Base-by-base conservation (phyloP, 225 moss, liverwort and hornwort genomes). In the Thuidium tamariscinum region DNA sequence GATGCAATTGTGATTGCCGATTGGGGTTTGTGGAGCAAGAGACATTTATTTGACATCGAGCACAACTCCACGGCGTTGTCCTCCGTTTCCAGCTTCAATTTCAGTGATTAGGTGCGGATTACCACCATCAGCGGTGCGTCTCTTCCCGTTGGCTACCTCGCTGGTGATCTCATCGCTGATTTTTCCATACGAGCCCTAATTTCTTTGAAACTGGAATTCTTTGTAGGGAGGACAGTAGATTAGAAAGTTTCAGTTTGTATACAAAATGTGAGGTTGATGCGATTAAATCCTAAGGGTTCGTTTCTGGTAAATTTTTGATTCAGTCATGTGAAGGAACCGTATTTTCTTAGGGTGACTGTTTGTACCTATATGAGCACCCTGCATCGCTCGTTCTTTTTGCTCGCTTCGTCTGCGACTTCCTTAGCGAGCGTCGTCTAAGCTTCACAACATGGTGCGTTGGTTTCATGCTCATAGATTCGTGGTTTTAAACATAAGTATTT, bases 81-180 rank as follows among this genome's bases (percentile, higher is more conserved):
- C 87, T 96, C 96, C 85, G 69, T 98, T 57, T 84, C 94, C 87
- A 98, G 96, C 85, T 98, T 96, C 93, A 96, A 48, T 87, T 75
- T 92, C 72, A 93, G 92, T 57, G 98, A 98, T 86, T 98, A 95
- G 86, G 82, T 98, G 81, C 96, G 95, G 68, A 95, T 98, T 84
- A 90, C 95, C 29, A 96, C 95, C 85, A 77, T 98, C 76, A 96
- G 96, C 59, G 93, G 95, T 73, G 94, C 87, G 19, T 96, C 98
- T 52, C 91, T 98, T 25, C 96, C 98, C n/a, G 88, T 98, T 23
- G 98, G 95, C 71, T 98, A 95, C 83, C 95, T 98, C 55, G 93
- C 96, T 85, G 97, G 97, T 87, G 48, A 83, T 49, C 51, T 29
- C 39, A 36, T 82, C 32, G 39, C 39, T 63, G 67, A 10, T 39